Evolutionary conservation across 1,284 basidiomycete species (phyloP).

Genomic region (Sporisorium sorghi): DNA sequence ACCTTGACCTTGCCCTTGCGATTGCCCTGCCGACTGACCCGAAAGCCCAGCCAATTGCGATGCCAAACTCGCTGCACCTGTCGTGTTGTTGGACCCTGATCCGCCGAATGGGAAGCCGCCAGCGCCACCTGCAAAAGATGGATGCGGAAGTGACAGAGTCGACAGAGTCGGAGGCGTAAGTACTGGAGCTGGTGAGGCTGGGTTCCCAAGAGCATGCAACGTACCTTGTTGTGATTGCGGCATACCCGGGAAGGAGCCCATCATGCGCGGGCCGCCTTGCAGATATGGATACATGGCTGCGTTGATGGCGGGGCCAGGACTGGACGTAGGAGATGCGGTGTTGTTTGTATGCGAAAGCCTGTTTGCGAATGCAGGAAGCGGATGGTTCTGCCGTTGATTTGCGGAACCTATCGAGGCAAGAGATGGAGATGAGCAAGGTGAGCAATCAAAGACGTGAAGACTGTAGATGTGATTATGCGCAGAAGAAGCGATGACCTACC

Average conservation of each 20-base stretch:
- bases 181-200: neutral
- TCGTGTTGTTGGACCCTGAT: conserved; percentile 50
- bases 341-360: conserved; percentile 39
- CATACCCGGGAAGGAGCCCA: conserved; percentile 53
- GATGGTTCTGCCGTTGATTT: conserved; percentile 41
- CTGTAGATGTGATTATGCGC: too few relatives aligned
- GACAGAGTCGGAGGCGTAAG: conserved; percentile 1
- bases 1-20: conserved; percentile 50
- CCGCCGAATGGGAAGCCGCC: conserved; percentile 55
- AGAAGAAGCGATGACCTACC: conserved; percentile 18
- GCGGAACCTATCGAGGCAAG: conserved; percentile 31
- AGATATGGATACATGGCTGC: conserved; percentile 54
- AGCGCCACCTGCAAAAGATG: conserved; percentile 26
- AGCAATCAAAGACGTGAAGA: neutral
- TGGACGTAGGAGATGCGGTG: conserved; percentile 25
- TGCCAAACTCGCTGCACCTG: conserved; percentile 48
- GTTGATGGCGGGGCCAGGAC: conserved; percentile 29
- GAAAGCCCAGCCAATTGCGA: conserved; percentile 44
- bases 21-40: conserved; percentile 42
- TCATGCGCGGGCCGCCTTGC: conserved; percentile 55
- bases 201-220: neutral
- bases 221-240: conserved; percentile 51
- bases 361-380: conserved; percentile 41
- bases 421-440: conserved; percentile 1
- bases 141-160: conserved; percentile 6